Base-by-base conservation (phyloP, 495 filamentous ascomycete species). In the Aspergillus carlsbadensis region DNA sequence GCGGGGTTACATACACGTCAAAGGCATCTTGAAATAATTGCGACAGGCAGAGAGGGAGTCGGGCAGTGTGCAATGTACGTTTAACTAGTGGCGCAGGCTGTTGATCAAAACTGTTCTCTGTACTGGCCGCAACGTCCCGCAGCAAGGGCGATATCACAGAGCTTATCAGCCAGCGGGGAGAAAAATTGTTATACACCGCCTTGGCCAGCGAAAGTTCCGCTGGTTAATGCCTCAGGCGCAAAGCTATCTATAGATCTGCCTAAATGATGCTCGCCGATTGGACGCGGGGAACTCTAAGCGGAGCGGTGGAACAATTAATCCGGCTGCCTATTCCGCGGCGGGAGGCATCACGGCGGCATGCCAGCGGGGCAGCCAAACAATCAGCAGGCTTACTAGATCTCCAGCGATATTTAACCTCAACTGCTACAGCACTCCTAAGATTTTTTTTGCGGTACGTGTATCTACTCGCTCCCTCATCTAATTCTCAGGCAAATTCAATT, bases 1-100 rank as follows among this genome's bases (percentile, higher is more conserved):
- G 46, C 36, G 40, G 43, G 49, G 45, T 46, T 48, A 71, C 75
- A 51, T 48, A 78, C 76, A 78, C 29, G 73, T 71, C 59, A 77
- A 65, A 33, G 73, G 70, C 76, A 77, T 77, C 15, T 60, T 62
- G 65, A 53, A 14, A 17, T 34, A 17, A 18, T 11, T 26, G 21
- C 10, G 14, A 46, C 26, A 46, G 36, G 8, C 15, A 29, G 10
- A 31, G 8, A 10, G 29, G 11, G 49, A 54, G 37, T 47, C n/a
- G 37, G 22, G 35, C n/a, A 46, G 35, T 41, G 10, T 37, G 31
- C 43, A 58, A 29, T 49, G 48, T 22, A 20, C 18, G 43, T 41
- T 52, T 10, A 35, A 20, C 47, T 26, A 57, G 31, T 47, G 43
- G 24, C 22, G 41, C 37, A 29, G 33, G 39, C 10, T 20, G 10